Percentiles rank a stretch among this genome's conserved stretches.
Conservation (phyloP, 805 yeast genomes). For the Sugiyamaella smithiae region DNA sequence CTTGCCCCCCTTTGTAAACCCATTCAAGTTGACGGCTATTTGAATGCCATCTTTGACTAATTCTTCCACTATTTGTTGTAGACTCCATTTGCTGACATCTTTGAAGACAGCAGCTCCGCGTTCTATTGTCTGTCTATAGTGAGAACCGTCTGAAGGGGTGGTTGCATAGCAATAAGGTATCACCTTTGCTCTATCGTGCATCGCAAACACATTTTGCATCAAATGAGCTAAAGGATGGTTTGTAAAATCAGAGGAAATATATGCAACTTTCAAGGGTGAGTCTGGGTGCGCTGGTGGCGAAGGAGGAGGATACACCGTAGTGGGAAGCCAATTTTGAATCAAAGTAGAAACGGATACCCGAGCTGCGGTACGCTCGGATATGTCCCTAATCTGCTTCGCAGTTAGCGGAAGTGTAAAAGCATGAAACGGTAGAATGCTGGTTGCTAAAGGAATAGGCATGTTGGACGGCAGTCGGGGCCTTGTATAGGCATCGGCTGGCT, state of each 20-base stretch:
- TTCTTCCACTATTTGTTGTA: constrained; percentile 27
- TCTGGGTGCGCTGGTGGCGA: constrained; percentile 15
- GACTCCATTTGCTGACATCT: constrained; percentile 28
- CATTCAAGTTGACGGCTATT: constrained; percentile 33
- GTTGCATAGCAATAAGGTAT: constrained; percentile 33
- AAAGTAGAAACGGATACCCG: constrained; percentile 27
- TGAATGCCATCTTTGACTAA: constrained; percentile 33
- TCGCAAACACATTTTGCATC: constrained; percentile 36
- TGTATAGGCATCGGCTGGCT: constrained; percentile 12
- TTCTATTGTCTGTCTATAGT: constrained; percentile 29
- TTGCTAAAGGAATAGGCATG: constrained; percentile 29
- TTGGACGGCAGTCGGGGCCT: constrained; percentile 28
- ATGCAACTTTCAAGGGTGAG: constrained; percentile 30
- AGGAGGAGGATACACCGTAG: constrained; percentile 32
- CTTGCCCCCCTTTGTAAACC: constrained; percentile 36
- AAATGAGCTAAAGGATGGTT: constrained; percentile 36
- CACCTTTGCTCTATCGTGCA: constrained; percentile 28
- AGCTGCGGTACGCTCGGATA: constrained; percentile 29
- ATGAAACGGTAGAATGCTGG: constrained; percentile 34
- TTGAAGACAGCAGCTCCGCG: constrained; percentile 25
- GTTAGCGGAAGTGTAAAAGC: constrained; percentile 34
- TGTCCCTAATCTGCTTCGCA: constrained; percentile 25
- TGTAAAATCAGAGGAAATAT: constrained; percentile 34
- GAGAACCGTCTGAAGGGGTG: constrained; percentile 29
- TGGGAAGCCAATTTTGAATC: constrained; percentile 31